phyloP scores from a whole-genome alignment of 768 basidiomycete species.

The Termitomyces sp. region DNA sequence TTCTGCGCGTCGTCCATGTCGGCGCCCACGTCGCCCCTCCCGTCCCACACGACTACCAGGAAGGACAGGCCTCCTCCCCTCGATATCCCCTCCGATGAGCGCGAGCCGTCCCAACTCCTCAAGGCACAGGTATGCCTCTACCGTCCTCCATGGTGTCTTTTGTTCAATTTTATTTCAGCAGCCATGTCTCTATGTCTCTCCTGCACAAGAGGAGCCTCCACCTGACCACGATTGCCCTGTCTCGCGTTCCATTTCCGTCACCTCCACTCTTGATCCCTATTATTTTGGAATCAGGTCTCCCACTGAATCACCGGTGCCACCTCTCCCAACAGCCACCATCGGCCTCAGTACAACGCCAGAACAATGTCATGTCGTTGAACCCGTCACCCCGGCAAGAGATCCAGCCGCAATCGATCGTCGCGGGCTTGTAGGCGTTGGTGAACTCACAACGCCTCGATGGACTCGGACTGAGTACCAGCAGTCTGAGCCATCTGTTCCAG shows the following conservation, averaged over 20 bases:
- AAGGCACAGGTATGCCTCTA: conserved; percentile 27
- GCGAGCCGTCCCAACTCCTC: conserved; percentile 30
- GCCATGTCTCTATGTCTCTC: conserved; percentile 31
- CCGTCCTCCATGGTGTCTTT: conserved; percentile 14
- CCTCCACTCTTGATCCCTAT: conserved; percentile 84
- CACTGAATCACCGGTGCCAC: conserved; percentile 58
- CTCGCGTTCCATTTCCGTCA: conserved; percentile 68
- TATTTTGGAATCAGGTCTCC: conserved; percentile 75
- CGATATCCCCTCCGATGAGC: conserved; percentile 36
- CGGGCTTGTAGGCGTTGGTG: conserved; percentile 90
- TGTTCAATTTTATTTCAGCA: conserved; percentile 12
- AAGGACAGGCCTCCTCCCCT: conserved; percentile 51
- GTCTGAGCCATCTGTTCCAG: conserved; percentile 23
- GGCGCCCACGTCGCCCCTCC: conserved; percentile 35
- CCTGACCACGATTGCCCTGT: conserved; percentile 40
- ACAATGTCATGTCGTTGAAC: conserved; percentile 41
- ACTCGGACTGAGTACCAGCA: conserved; percentile 44
- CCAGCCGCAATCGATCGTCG: conserved; percentile 80
- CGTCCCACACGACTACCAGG: conserved; percentile 29
- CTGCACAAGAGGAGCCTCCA: conserved; percentile 30
- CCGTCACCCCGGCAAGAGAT: conserved; percentile 70
- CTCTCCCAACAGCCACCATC: conserved; percentile 36
- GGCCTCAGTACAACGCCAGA: conserved; percentile 59
- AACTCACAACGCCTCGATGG: conserved; percentile 96
- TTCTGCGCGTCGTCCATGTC: conserved; percentile 31